These are phyloP conservation scores for Plasmodium adleri DNA, from an alignment of 169 alveolate species.

Conservation along the genomic window DNA sequence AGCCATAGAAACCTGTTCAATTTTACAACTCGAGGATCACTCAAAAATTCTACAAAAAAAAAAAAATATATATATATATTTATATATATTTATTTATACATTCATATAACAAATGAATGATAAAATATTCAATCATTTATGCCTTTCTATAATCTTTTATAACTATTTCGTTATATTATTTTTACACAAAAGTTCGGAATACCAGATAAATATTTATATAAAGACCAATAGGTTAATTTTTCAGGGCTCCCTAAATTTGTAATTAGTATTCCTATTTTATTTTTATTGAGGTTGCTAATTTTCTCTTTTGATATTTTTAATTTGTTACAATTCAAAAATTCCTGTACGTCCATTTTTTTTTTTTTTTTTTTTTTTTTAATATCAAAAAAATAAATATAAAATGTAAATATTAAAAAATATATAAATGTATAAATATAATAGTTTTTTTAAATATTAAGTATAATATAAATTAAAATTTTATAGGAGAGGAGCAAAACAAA, in stretches of 20 bases:
- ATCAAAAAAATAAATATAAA: too few species aligned
- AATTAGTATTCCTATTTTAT: slow-evolving; percentile 66
- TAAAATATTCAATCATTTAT: too few species aligned
- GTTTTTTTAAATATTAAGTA: too few species aligned
- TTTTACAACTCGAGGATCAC: slow-evolving; percentile 81
- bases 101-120: background rate
- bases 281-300: slow-evolving; percentile 35
- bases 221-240: slow-evolving; percentile 62
- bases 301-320: slow-evolving; percentile 58
- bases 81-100: background rate
- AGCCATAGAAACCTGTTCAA: slow-evolving; percentile 76
- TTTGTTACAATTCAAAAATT: slow-evolving; percentile 59
- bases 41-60: slow-evolving; percentile 77
- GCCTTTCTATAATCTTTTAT: too few species aligned
- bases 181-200: too few species aligned
- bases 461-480: too few species aligned
- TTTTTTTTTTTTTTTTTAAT: too few species aligned
- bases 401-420: too few species aligned
- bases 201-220: slow-evolving; percentile 66
- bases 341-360: slow-evolving; percentile 49
- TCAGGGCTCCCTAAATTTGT: slow-evolving; percentile 74
- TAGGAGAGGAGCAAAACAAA: too few species aligned
- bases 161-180: too few species aligned
- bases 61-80: background rate
- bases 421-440: too few species aligned